Evolutionary conservation across 2,329 filamentous ascomycete genomes (phyloP), one percentile per base, ranked within the genome.

Genomic region (Fusarium buxicola): DNA sequence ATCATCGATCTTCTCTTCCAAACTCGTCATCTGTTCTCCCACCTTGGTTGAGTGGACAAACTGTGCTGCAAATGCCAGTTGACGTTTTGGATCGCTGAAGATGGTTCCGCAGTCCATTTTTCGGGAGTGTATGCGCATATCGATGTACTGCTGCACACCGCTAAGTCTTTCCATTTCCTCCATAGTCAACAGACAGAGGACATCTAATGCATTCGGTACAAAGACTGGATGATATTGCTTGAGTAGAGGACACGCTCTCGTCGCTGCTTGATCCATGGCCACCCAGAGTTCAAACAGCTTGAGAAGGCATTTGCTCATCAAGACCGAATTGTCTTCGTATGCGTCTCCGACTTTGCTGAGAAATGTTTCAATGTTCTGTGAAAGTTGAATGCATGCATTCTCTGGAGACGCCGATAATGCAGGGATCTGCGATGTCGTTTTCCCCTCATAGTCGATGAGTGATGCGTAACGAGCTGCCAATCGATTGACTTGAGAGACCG

Each of bases 271-370:
- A 59, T 91, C 89, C 70, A 89, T 79, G 2, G 70, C 65, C 4
- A 83, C 69, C 88, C 87, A 91, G 0, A 88, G 62, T 45, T 86
- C 82, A 68, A 90, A 80, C 0, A 86, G 38, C 8, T 75, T 79
- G 2, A 91, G 76, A 0, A 89, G 71, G 28, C 65, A 43, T 3
- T 44, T 55, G 18, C 69, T 71, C 55, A 64, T 65, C 0, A 74
- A 61, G 0, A 69, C 60, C 3, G 78, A 74, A 2, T 60, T 46
- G 0, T 66, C 32, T 1, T 81, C 57, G 47, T 83, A 80, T 1
- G 62, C 28, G 8, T 50, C 34, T 9, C 55, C 60, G 1, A 62
- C 50, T 6, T 27, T 58, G 1, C 16, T 11, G 27, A 63, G 15
- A n/a, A 63, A 28, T 0, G 30, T 8, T 4, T 44, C 11, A 2